A percentile compares a stretch with the other conserved stretches of the same genome.
Evolutionary conservation across 2,329 filamentous ascomycete species (phyloP).

Genomic region (Aspergillus vadensis): DNA sequence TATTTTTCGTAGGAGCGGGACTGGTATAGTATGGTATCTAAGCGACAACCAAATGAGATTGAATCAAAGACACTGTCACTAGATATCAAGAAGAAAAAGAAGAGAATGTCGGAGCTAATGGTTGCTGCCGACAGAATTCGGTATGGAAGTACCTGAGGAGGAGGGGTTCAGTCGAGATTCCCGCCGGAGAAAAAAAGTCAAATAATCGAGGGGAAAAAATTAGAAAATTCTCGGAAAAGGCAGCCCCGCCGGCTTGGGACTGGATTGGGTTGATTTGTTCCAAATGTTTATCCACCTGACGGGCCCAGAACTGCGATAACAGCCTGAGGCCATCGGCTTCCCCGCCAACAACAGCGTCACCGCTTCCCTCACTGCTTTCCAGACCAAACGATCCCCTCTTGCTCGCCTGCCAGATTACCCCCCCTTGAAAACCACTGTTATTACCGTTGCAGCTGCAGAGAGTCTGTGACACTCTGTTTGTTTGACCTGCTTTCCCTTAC

Average conservation of each 20-base stretch:
- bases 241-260: constrained; percentile 22
- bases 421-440: not conserved
- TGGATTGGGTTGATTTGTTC: constrained; percentile 13
- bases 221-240: constrained; percentile 14
- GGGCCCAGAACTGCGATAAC: constrained; percentile 18
- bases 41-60: not conserved
- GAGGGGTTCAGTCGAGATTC: constrained; percentile 1
- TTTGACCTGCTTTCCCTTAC: not conserved
- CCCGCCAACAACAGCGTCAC: constrained; percentile 27
- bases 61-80: not conserved
- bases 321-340: constrained; percentile 23
- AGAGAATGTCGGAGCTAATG: not conserved
- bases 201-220: constrained; percentile 10
- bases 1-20: not conserved
- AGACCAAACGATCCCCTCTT: not conserved
- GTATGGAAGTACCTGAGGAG: not conserved
- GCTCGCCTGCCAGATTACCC: not conserved
- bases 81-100: not conserved
- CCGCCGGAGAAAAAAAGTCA: constrained; percentile 9
- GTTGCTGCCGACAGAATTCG: not conserved
- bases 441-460: not conserved
- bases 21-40: not conserved
- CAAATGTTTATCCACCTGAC: constrained; percentile 26
- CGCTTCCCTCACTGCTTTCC: constrained; percentile 16
- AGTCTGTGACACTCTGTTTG: not conserved